Percentiles rank a stretch among this genome's conserved stretches.
Conservation (phyloP, 2,329 filamentous ascomycete species). For the Aureobasidium sp. region DNA sequence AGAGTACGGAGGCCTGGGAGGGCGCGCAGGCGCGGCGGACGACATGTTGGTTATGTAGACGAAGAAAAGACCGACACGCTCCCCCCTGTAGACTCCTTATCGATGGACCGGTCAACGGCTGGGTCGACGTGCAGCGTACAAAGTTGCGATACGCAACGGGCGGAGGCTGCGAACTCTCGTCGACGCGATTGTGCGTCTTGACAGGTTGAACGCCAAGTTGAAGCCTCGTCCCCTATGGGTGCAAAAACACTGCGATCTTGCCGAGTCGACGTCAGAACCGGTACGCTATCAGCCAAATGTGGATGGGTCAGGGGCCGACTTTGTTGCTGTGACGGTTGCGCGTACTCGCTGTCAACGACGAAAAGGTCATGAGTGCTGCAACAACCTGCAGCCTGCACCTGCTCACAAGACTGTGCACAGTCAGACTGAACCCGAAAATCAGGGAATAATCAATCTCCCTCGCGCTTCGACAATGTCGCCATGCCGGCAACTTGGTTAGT, state of each 20-base stretch:
- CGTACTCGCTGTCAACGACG: neutral
- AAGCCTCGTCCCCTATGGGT: neutral
- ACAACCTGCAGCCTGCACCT: neutral
- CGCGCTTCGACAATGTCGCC: slow-evolving; percentile 1
- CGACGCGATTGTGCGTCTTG: slow-evolving; percentile 1
- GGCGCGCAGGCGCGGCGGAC: slow-evolving; percentile 3
- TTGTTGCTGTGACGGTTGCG: neutral
- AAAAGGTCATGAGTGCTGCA: neutral
- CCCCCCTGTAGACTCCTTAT: slow-evolving; percentile 10
- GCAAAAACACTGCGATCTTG: neutral
- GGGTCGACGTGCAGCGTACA: neutral
- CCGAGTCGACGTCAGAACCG: slow-evolving; percentile 7
- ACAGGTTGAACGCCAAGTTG: slow-evolving; percentile 4
- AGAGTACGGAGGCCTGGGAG: neutral
- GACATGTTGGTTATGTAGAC: slow-evolving; percentile 1
- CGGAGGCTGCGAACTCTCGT: neutral
- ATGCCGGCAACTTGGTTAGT: slow-evolving; percentile 9
- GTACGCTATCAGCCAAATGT: slow-evolving; percentile 4
- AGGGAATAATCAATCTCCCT: neutral
- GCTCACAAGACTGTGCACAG: neutral
- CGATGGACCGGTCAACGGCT: slow-evolving; percentile 9
- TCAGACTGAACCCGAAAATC: slow-evolving; percentile 4
- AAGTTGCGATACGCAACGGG: slow-evolving; percentile 4
- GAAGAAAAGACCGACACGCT: neutral
- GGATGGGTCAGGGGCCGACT: slow-evolving; percentile 7